A percentile compares a stretch with the other conserved stretches of the same genome.
phyloP scores from a whole-genome alignment of 129 eudicot species.

The Arctium lappa region DNA sequence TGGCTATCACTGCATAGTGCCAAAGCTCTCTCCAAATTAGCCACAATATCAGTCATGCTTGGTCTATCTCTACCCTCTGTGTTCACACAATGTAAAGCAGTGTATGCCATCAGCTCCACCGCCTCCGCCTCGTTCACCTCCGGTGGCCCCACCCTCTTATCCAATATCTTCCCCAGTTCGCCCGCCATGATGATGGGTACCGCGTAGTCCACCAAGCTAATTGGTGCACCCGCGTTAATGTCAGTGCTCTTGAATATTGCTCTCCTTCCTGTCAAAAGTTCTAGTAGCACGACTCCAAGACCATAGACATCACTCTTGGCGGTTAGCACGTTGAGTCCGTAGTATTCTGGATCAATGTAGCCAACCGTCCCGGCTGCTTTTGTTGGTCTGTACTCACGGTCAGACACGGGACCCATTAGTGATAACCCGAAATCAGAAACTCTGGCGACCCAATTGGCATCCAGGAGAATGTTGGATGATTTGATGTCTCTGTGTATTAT shows the following conservation, averaged over 20 bases:
- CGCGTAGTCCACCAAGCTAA: constrained; percentile 51
- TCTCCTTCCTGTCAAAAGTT: constrained; percentile 47
- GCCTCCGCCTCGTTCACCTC: constrained; percentile 49
- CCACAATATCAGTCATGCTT: constrained; percentile 45
- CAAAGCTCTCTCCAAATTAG: constrained; percentile 54
- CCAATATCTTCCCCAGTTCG: constrained; percentile 47
- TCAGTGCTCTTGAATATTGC: constrained; percentile 49
- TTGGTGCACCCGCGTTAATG: constrained; percentile 33
- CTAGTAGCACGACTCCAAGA: constrained; percentile 54
- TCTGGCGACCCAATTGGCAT: constrained; percentile 43
- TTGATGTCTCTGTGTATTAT: constrained; percentile 59
- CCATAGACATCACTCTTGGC: constrained; percentile 64
- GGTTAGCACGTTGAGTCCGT: constrained; percentile 45
- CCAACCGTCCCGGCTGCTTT: constrained; percentile 58
- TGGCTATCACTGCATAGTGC: constrained; percentile 35
- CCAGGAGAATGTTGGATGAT: constrained; percentile 57
- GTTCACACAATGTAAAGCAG: constrained; percentile 51
- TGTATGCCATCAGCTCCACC: constrained; percentile 53
- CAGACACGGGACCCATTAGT: constrained; percentile 37
- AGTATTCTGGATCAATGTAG: constrained; percentile 63
- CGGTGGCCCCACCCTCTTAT: constrained; percentile 44
- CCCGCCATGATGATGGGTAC: constrained; percentile 39
- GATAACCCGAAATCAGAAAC: constrained; percentile 65
- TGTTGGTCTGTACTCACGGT: constrained; percentile 35
- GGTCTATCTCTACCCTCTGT: constrained; percentile 53